These are phyloP conservation scores for Calonectria fujianensis DNA, from an alignment of 2,329 filamentous ascomycete genomes.

Conservation along the genomic window DNA sequence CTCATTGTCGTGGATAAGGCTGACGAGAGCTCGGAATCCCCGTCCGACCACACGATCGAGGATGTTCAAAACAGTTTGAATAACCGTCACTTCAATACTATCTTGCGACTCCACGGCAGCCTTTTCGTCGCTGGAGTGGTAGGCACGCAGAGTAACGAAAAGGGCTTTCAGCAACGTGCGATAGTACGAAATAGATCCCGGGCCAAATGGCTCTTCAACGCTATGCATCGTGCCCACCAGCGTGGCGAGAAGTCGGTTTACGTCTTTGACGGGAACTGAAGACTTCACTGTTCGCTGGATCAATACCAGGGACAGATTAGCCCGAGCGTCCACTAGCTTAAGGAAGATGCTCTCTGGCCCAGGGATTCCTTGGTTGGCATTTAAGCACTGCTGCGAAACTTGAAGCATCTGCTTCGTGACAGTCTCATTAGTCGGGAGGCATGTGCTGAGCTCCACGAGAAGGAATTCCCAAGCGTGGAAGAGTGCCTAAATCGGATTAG, in stretches of 20 bases:
- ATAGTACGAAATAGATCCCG: conserved; percentile 80
- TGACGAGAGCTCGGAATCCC: conserved; percentile 88
- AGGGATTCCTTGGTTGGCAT: conserved; percentile 83
- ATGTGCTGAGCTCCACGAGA: conserved; percentile 86
- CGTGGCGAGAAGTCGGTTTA: conserved; percentile 70
- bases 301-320: conserved; percentile 87
- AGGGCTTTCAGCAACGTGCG: conserved; percentile 89
- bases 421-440: conserved; percentile 69
- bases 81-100: conserved; percentile 65
- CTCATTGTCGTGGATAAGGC: conserved; percentile 86
- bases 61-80: conserved; percentile 84
- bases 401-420: conserved; percentile 83
- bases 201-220: conserved; percentile 72
- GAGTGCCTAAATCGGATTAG: conserved; percentile 75
- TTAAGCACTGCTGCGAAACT: conserved; percentile 85
- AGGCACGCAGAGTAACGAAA: conserved; percentile 85
- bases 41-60: conserved; percentile 86
- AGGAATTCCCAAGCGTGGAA: conserved; percentile 94
- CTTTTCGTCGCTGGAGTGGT: conserved; percentile 65
- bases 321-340: conserved; percentile 83
- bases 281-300: conserved; percentile 85
- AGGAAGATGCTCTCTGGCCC: conserved; percentile 89
- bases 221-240: conserved; percentile 72
- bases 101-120: conserved; percentile 57
- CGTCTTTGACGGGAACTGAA: conserved; percentile 69